Percentiles rank a stretch among this genome's conserved stretches.
phyloP scores from a whole-genome alignment of 108 stramenopile species.

The Cyclotella baltica region DNA sequence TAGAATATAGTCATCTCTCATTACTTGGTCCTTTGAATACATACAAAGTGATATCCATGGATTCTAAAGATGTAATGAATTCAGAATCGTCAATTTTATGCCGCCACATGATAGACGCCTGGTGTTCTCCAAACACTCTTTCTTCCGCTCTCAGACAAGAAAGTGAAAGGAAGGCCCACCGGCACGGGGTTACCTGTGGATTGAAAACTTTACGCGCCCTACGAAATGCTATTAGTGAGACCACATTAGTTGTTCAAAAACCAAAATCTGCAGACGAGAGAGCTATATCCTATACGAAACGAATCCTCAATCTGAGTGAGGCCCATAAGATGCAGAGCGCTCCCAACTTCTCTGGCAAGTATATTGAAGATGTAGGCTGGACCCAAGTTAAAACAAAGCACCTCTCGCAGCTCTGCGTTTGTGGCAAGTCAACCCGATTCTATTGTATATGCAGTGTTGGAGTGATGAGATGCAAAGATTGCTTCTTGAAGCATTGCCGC shows the following conservation, averaged over 20 bases:
- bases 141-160: slow-evolving; percentile 25
- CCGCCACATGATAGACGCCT: slow-evolving; percentile 40
- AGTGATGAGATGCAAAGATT: slow-evolving; percentile 42
- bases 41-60: slow-evolving; percentile 12
- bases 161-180: slow-evolving; percentile 26
- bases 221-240: slow-evolving; percentile 26
- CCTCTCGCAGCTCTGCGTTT: slow-evolving; percentile 33
- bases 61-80: slow-evolving; percentile 21
- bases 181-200: slow-evolving; percentile 18
- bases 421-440: slow-evolving; percentile 37
- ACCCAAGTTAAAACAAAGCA: slow-evolving; percentile 44
- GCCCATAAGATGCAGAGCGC: slow-evolving; percentile 41
- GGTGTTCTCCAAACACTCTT: slow-evolving; percentile 34
- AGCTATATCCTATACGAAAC: slow-evolving; percentile 15
- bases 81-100: slow-evolving; percentile 36
- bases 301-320: slow-evolving; percentile 27
- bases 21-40: background rate
- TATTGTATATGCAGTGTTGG: slow-evolving; percentile 44
- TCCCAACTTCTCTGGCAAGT: slow-evolving; percentile 30
- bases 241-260: slow-evolving; percentile 14
- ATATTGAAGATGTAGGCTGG: slow-evolving; percentile 36
- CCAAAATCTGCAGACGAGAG: background rate
- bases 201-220: slow-evolving; percentile 28
- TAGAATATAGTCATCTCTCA: background rate
- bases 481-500: slow-evolving; percentile 35